Percentiles rank a stretch among this genome's conserved stretches.
These are phyloP conservation scores for Coleophoma eucalyptorum DNA, from an alignment of 2,329 filamentous ascomycete species.

Conservation along the genomic window DNA sequence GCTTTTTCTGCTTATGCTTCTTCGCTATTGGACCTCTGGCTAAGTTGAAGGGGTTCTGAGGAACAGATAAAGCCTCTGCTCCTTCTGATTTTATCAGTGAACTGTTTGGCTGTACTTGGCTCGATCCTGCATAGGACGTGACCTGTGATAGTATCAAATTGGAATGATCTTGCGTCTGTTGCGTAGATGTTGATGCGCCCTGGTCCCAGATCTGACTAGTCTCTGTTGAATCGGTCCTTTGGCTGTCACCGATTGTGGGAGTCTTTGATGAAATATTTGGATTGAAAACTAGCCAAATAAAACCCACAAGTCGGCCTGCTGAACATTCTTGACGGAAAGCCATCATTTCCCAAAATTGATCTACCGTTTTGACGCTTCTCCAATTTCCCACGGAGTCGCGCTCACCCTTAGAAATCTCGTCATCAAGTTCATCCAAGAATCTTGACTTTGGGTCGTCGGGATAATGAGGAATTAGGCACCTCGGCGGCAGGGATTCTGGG, in stretches of 20 bases:
- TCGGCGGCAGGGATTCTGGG: conserved; percentile 64
- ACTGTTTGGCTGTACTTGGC: conserved; percentile 7
- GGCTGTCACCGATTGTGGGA: conserved; percentile 8
- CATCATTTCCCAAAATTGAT: conserved; percentile 99
- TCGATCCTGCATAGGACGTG: conserved; percentile 18
- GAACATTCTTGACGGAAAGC: conserved; percentile 94
- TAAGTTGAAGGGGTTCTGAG: conserved; percentile 1
- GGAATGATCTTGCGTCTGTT: conserved; percentile 13
- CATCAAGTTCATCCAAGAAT: conserved; percentile 84
- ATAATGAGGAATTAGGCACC: conserved; percentile 84
- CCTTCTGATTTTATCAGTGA: conserved; percentile 6
- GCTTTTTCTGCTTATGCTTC: conserved; percentile 39
- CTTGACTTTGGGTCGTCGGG: conserved; percentile 94
- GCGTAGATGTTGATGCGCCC: background rate
- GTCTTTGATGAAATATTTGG: conserved; percentile 14
- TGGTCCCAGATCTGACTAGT: background rate
- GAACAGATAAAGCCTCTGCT: background rate
- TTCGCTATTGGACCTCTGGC: conserved; percentile 26
- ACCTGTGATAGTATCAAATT: conserved; percentile 8
- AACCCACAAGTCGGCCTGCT: conserved; percentile 85
- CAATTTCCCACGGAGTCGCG: conserved; percentile 63
- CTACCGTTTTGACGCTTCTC: conserved; percentile 77
- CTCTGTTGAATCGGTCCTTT: conserved; percentile 3
- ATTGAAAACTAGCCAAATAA: conserved; percentile 84
- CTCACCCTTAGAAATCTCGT: conserved; percentile 63